Percentiles rank a stretch among this genome's conserved stretches.
Evolutionary conservation across 2,329 filamentous ascomycete species (phyloP).

Genomic region (Fusarium liriodendri): DNA sequence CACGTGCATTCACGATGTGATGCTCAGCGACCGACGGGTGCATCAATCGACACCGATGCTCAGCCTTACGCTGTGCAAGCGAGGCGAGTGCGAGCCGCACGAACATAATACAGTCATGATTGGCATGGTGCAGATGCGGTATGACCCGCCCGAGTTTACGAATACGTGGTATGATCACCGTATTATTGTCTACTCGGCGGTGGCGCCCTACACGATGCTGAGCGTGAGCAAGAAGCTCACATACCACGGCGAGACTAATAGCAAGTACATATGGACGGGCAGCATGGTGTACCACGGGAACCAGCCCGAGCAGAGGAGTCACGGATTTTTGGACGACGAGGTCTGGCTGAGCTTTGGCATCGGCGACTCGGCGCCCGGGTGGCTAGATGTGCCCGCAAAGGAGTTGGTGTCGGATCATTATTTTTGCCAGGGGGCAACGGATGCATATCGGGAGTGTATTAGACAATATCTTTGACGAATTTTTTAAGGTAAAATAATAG

Average conservation of each 20-base stretch:
- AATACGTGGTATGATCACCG: slow-evolving; percentile 40
- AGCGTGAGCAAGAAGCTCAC: slow-evolving; percentile 40
- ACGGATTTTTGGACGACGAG: slow-evolving; percentile 36
- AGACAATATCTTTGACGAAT: slow-evolving; percentile 28
- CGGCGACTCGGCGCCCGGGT: slow-evolving; percentile 33
- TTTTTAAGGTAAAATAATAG: slow-evolving; percentile 6
- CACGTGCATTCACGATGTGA: slow-evolving; percentile 38
- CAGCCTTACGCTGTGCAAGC: slow-evolving; percentile 36
- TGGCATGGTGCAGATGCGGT: slow-evolving; percentile 41
- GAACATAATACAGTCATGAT: slow-evolving; percentile 35
- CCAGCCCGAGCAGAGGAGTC: slow-evolving; percentile 21
- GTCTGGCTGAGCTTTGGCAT: slow-evolving; percentile 41
- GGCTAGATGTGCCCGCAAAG: slow-evolving; percentile 36
- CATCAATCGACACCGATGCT: slow-evolving; percentile 42
- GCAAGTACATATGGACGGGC: slow-evolving; percentile 38
- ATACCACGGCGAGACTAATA: slow-evolving; percentile 37
- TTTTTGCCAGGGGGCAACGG: slow-evolving; percentile 27
- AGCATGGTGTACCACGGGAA: slow-evolving; percentile 38
- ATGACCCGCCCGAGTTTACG: slow-evolving; percentile 33
- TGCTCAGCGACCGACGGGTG: slow-evolving; percentile 35
- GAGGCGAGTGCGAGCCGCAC: slow-evolving; percentile 29
- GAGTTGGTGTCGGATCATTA: slow-evolving; percentile 36
- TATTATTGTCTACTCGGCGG: slow-evolving; percentile 35
- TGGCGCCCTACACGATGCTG: slow-evolving; percentile 34
- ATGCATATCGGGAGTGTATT: slow-evolving; percentile 22